A percentile compares a stretch with the other conserved stretches of the same genome.
Evolutionary conservation across 106 monocot species (phyloP).

Genomic region (Acorus calamus): DNA sequence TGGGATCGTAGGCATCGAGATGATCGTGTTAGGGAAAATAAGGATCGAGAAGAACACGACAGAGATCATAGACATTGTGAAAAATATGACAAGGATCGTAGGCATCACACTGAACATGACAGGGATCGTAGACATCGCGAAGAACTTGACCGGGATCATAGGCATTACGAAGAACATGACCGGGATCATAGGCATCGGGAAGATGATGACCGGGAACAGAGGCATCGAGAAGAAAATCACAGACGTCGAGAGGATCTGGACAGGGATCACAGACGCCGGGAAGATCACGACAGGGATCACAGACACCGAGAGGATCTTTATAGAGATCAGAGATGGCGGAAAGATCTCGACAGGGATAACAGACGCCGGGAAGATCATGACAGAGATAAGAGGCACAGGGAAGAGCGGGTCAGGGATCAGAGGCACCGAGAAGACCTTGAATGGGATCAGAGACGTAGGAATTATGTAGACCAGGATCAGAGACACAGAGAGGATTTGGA

Average conservation of each 20-base stretch:
- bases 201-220: slow-evolving; percentile 29
- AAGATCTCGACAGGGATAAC: slow-evolving; percentile 25
- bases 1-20: no score
- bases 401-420: slow-evolving; percentile 41
- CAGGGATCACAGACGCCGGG: slow-evolving; percentile 16
- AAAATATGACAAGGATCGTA: no score
- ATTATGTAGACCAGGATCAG: no score
- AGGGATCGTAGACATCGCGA: no score
- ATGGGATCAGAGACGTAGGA: no score
- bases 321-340: slow-evolving; percentile 36
- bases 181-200: no score
- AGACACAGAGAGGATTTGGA: background rate
- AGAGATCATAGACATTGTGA: no score
- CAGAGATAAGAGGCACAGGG: slow-evolving; percentile 34
- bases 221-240: slow-evolving; percentile 40
- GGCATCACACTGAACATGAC: no score
- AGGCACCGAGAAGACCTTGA: slow-evolving; percentile 24
- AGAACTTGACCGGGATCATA: no score
- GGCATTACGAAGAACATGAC: no score
- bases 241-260: slow-evolving; percentile 24
- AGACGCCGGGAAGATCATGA: background rate
- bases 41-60: no score
- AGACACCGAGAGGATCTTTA: slow-evolving; percentile 31
- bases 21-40: no score
- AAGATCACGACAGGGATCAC: slow-evolving; percentile 18